phyloP scores from a whole-genome alignment of 2,329 filamentous ascomycete species.

The Fusarium concolor region DNA sequence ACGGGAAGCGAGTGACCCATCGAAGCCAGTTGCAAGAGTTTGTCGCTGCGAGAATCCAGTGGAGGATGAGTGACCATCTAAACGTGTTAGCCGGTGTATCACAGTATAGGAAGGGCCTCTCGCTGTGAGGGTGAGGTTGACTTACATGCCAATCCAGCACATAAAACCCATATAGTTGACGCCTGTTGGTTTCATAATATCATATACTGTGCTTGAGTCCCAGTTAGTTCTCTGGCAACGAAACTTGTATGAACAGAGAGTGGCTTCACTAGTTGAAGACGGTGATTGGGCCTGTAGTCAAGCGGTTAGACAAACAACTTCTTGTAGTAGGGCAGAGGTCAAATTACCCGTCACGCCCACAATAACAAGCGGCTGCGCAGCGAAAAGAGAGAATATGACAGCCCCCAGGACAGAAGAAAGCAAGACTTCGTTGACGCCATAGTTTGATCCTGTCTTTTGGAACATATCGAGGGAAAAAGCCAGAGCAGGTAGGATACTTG shows the following conservation, averaged over 20 bases:
- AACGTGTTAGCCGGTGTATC: neutral
- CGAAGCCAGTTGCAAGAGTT: slow-evolving; percentile 91
- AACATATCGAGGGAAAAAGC: slow-evolving; percentile 96
- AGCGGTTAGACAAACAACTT: slow-evolving; percentile 10
- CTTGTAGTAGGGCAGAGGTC: neutral
- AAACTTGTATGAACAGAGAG: neutral
- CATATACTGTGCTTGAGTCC: slow-evolving; percentile 79
- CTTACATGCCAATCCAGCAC: slow-evolving; percentile 86
- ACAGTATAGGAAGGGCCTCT: too few species aligned
- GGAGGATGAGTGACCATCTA: slow-evolving; percentile 85
- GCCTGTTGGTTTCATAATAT: slow-evolving; percentile 82
- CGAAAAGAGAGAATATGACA: slow-evolving; percentile 82
- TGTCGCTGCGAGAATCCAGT: slow-evolving; percentile 84
- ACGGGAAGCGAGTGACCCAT: slow-evolving; percentile 91
- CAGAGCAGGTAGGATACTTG: slow-evolving; percentile 84
- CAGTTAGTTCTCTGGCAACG: slow-evolving; percentile 6
- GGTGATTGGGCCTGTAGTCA: slow-evolving; percentile 78
- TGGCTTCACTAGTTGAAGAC: slow-evolving; percentile 83
- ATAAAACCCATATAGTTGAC: slow-evolving; percentile 90
- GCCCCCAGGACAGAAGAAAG: slow-evolving; percentile 85
- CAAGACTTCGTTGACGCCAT: slow-evolving; percentile 92
- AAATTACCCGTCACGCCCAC: slow-evolving; percentile 81
- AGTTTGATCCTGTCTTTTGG: slow-evolving; percentile 84
- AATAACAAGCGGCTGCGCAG: slow-evolving; percentile 88
- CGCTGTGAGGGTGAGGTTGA: neutral